phyloP scores from a whole-genome alignment of 768 basidiomycete genomes.

The Trametes cingulata region DNA sequence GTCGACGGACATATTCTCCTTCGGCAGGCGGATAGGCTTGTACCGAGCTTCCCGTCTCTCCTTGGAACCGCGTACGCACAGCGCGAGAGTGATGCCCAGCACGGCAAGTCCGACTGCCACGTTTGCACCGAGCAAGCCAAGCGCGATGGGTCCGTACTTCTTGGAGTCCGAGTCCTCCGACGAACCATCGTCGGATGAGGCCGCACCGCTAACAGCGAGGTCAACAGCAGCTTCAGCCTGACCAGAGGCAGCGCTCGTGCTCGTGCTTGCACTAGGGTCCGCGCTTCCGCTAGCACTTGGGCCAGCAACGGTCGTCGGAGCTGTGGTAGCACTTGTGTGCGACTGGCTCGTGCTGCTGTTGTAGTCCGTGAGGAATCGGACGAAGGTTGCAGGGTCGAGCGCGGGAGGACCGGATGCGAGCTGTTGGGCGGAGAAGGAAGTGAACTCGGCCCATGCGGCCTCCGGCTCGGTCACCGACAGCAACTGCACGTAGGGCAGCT shows the following conservation, averaged over 20 bases:
- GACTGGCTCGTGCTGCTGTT: neutral
- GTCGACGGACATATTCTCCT: neutral
- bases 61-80: constrained; percentile 1
- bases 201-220: neutral
- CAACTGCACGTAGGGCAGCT: constrained; percentile 35
- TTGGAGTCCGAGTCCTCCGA: neutral
- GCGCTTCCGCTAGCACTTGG: neutral
- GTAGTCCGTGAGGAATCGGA: neutral
- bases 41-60: neutral
- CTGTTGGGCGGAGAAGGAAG: neutral
- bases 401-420: neutral
- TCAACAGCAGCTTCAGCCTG: neutral
- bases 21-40: constrained; percentile 3
- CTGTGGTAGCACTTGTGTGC: neutral
- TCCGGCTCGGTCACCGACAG: constrained; percentile 25
- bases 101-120: neutral
- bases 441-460: constrained; percentile 30
- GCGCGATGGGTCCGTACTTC: neutral
- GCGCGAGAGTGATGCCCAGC: neutral
- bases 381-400: neutral
- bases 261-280: neutral
- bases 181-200: neutral
- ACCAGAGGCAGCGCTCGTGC: neutral
- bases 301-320: neutral
- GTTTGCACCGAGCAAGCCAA: neutral